Evolutionary conservation across 768 basidiomycete species (phyloP), one percentile per base, ranked within the genome.

Genomic region (Pisolithus marmoratus): DNA sequence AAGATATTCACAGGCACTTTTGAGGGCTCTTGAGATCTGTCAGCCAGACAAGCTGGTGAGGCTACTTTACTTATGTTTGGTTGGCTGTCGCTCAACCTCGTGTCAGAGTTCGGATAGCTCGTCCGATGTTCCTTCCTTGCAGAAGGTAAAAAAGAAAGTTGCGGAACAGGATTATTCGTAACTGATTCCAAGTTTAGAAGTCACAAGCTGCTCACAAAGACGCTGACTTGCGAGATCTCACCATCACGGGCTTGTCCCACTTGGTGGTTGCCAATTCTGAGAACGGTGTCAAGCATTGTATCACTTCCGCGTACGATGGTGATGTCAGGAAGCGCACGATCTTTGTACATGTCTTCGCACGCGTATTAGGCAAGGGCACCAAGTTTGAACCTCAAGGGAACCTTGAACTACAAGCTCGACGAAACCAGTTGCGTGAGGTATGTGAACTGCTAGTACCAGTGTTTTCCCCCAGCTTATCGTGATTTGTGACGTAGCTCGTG

Each of bases 211-310:
- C 76, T 6, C 76, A 77, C 44, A 76, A 75, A 58, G 81, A 81
- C 48, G 76, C 77, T 1, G 84, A 86, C 51, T 69, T 90, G 38
- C 81, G 86, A 14, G 85, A 90, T 53, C 71, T 90, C 15, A 83
- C 90, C 40, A 87, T 94, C 53, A 78, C 82, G 5, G 90, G 87
- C 1, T 77, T 95, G 7, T 80, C 91, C 1, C 84, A 92, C 54
- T 74, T 95, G 6, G 84, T 95, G 50, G 80, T 78, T 31, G 81
- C 90, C 12, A 95, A 95, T 62, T 84, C 88, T 15, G 90, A 94
- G 61, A 85, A 82, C 58, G 93, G 90, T 5, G 83, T 94, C 63
- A 93, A 92, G 65, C 90, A 94, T 64, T 92, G 87, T 60, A 79
- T 94, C 20, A 72, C 83, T 5, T 73, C 89, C 53, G 89, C 87